Evolutionary conservation across 371 early-diverging fungal species (phyloP).

Genomic region (Mortierella sp.): DNA sequence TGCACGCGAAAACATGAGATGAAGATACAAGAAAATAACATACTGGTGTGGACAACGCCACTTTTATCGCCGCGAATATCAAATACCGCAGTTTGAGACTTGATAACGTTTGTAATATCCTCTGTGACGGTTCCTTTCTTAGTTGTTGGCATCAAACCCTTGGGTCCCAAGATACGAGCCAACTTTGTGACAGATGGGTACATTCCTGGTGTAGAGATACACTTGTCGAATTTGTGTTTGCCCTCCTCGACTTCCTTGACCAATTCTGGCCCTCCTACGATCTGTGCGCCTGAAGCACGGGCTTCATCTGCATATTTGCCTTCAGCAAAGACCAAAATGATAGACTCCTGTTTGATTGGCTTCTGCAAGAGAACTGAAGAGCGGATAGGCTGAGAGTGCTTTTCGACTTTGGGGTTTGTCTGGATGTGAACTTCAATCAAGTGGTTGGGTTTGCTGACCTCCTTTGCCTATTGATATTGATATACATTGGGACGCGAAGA

Average conservation of each 20-base stretch:
- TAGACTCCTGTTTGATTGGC: slow-evolving; percentile 70
- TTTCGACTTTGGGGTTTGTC: slow-evolving; percentile 67
- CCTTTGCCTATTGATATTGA: slow-evolving; percentile 70
- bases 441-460: slow-evolving; percentile 75
- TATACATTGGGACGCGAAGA: background rate
- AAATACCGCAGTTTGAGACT: slow-evolving; percentile 74
- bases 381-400: slow-evolving; percentile 81
- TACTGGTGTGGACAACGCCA: slow-evolving; percentile 80
- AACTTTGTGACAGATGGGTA: slow-evolving; percentile 90
- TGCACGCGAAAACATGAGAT: background rate
- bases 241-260: slow-evolving; percentile 79
- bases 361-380: slow-evolving; percentile 81
- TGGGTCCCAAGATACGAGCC: slow-evolving; percentile 94
- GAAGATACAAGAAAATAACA: background rate
- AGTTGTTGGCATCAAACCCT: slow-evolving; percentile 95
- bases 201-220: slow-evolving; percentile 91
- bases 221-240: slow-evolving; percentile 84
- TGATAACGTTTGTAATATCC: slow-evolving; percentile 73
- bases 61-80: slow-evolving; percentile 84
- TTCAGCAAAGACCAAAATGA: slow-evolving; percentile 84
- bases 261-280: slow-evolving; percentile 92
- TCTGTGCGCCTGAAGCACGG: slow-evolving; percentile 81
- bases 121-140: slow-evolving; percentile 90
- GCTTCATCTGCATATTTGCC: slow-evolving; percentile 88
- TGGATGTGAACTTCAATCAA: slow-evolving; percentile 80